These are phyloP conservation scores for Blastobotrys illinoisensis DNA, from an alignment of 1,139 yeast species.

Conservation along the genomic window DNA sequence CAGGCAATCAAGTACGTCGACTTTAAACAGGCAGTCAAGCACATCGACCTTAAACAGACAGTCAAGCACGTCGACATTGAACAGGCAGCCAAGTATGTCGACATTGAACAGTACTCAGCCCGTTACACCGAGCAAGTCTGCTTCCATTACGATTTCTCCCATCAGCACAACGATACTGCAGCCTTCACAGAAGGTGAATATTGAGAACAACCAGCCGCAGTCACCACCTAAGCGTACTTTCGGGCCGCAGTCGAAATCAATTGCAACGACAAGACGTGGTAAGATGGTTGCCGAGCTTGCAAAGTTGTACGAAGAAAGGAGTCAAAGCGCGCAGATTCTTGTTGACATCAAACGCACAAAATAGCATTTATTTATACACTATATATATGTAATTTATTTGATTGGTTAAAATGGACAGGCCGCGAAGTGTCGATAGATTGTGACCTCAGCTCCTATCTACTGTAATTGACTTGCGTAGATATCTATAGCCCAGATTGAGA, in stretches of 20 bases:
- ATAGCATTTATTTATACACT: background rate
- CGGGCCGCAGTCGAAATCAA: constrained; percentile 10
- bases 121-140: background rate
- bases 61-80: too few species aligned
- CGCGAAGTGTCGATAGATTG: too few species aligned
- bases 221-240: constrained; percentile 15
- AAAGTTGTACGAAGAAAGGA: constrained; percentile 29
- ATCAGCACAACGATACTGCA: background rate
- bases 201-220: constrained; percentile 6
- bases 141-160: background rate
- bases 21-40: background rate
- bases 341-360: constrained; percentile 17
- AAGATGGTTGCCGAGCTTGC: constrained; percentile 32
- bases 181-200: constrained; percentile 4
- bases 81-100: background rate
- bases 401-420: background rate
- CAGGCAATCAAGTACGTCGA: too few species aligned
- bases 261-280: constrained; percentile 9
- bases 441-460: too few species aligned
- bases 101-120: background rate
- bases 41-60: background rate
- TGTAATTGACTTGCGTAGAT: too few species aligned
- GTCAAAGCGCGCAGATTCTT: constrained; percentile 22
- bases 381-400: background rate
- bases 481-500: too few species aligned